Percentiles rank a stretch among this genome's conserved stretches.
Conservation (phyloP, 306 rosid species). For the Cyclanthera cordifolia region DNA sequence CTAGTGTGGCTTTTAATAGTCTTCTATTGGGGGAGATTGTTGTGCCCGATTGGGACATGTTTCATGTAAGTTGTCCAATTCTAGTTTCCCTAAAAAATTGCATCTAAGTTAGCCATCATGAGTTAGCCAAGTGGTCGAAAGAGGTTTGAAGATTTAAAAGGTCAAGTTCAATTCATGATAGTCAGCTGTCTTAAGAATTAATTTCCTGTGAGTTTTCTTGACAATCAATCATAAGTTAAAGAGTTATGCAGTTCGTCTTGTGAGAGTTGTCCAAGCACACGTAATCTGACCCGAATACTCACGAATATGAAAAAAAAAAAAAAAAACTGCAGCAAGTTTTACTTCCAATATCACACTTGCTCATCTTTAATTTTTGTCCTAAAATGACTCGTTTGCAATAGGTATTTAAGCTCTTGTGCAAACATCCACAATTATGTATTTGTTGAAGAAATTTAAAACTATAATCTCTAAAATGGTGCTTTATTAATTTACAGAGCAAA, state of each 20-base stretch:
- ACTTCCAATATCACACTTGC: not conserved
- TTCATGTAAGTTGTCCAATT: slow-evolving; percentile 34
- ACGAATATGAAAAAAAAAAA: not conserved
- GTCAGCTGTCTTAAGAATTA: too few species aligned
- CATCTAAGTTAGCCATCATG: too few species aligned
- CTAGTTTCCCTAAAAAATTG: not conserved
- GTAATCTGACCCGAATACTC: too few species aligned
- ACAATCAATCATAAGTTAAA: too few species aligned
- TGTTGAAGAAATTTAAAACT: not conserved
- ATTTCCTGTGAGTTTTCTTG: too few species aligned
- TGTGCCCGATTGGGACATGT: slow-evolving; percentile 80
- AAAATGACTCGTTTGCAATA: not conserved
- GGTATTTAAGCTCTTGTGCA: not conserved
- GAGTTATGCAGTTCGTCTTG: too few species aligned
- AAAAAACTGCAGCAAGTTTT: not conserved
- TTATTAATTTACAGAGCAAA: slow-evolving; percentile 35
- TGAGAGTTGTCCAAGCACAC: too few species aligned
- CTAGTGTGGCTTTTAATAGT: slow-evolving; percentile 60
- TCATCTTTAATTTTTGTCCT: not conserved
- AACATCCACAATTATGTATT: not conserved
- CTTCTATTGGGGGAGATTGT: slow-evolving; percentile 62
- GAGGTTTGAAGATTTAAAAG: too few species aligned
- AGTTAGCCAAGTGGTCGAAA: too few species aligned
- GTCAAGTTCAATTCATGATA: too few species aligned
- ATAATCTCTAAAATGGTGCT: not conserved